Evolutionary conservation across 495 filamentous ascomycete species (phyloP).

Genomic region (Penicillium psychrofluorescens): DNA sequence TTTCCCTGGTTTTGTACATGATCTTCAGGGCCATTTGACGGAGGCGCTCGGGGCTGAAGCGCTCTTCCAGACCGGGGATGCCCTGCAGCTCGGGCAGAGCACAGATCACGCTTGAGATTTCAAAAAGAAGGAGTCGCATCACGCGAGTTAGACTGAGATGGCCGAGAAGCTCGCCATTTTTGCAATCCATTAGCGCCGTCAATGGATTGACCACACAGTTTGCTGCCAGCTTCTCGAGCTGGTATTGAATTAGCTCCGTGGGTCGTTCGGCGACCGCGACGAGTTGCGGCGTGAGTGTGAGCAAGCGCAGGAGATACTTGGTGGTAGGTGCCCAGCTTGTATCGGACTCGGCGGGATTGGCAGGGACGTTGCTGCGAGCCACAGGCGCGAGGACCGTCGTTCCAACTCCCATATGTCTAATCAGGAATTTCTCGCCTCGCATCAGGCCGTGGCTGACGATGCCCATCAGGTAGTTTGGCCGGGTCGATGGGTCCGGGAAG

Average conservation of each 20-base stretch:
- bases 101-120: conserved; percentile 56
- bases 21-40: conserved; percentile 49
- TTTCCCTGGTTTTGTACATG: conserved; percentile 53
- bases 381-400: conserved; percentile 54
- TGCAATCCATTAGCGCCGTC: conserved; percentile 62
- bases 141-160: conserved; percentile 48
- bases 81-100: conserved; percentile 60
- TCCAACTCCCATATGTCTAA: conserved; percentile 56
- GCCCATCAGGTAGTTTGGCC: conserved; percentile 72
- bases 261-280: conserved; percentile 40
- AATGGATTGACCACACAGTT: conserved; percentile 79
- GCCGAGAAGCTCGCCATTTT: conserved; percentile 66
- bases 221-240: conserved; percentile 75
- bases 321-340: conserved; percentile 33
- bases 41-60: conserved; percentile 50
- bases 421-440: conserved; percentile 46
- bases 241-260: conserved; percentile 39
- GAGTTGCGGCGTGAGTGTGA: conserved; percentile 42
- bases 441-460: conserved; percentile 62
- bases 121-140: conserved; percentile 56
- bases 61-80: conserved; percentile 47
- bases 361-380: conserved; percentile 11
- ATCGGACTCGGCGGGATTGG: conserved; percentile 10
- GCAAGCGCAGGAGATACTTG: conserved; percentile 42
- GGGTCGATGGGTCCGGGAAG: conserved; percentile 54